A percentile compares a stretch with the other conserved stretches of the same genome.
Evolutionary conservation across 2,329 filamentous ascomycete species (phyloP).

Genomic region (Pseudopyrenochaeta lycopersici): DNA sequence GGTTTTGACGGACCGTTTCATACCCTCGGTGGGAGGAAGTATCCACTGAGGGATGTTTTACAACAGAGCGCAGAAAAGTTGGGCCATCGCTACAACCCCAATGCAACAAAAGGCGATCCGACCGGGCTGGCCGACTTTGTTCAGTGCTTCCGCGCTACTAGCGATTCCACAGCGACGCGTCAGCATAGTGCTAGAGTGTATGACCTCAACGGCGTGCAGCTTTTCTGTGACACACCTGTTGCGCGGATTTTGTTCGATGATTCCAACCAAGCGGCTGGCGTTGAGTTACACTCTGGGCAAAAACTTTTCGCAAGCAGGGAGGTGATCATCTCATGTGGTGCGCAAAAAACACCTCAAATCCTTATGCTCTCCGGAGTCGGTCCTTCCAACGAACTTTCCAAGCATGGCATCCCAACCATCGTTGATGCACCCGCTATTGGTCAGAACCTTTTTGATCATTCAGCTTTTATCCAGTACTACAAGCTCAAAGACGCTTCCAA

Average conservation of each 20-base stretch:
- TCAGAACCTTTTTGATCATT: conserved; percentile 33
- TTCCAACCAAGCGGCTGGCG: conserved; percentile 28
- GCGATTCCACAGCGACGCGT: conserved; percentile 13
- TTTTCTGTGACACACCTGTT: conserved; percentile 13
- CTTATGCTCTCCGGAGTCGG: conserved; percentile 51
- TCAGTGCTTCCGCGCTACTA: conserved; percentile 22
- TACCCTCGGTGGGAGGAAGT: conserved; percentile 19
- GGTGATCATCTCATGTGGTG: conserved; percentile 52
- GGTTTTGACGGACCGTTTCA: conserved; percentile 29
- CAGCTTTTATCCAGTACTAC: conserved; percentile 16
- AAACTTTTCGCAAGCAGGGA: conserved; percentile 42
- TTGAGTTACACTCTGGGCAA: conserved; percentile 40
- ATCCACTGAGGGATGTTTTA: conserved; percentile 19
- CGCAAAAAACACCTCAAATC: conserved; percentile 52
- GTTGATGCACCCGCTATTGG: conserved; percentile 31
- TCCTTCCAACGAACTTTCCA: conserved; percentile 16
- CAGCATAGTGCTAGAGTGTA: conserved; percentile 30
- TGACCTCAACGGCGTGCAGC: conserved; percentile 20
- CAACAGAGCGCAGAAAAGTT: conserved; percentile 13
- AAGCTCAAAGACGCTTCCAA: conserved; percentile 23
- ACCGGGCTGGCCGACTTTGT: conserved; percentile 17
- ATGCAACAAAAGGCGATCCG: conserved; percentile 21
- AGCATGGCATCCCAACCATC: conserved; percentile 21
- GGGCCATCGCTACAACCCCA: conserved; percentile 19
- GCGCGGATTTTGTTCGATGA: conserved; percentile 22